Evolutionary conservation across 805 yeast genomes (phyloP), one percentile per base, ranked within the genome.

Genomic region (Metschnikowia gelsemii): DNA sequence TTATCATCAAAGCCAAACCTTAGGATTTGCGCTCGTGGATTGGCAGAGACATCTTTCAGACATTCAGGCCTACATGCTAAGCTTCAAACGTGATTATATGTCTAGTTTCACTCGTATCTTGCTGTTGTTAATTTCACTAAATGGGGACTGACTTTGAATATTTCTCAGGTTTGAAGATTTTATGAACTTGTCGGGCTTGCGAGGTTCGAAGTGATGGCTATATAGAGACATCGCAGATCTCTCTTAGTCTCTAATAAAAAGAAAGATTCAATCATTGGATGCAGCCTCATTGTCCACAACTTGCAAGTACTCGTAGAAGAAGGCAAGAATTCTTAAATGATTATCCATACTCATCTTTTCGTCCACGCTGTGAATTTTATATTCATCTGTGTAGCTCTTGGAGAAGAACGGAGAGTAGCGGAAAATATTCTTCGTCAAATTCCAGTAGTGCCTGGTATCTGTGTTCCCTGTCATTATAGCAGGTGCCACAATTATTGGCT

Each of bases 381-480:
- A 38, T 14, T 52, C 56, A n/a, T 39, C 47, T 22, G 52, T 36
- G 13, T 44, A 30, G 40, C 54, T 48, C 22, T 13, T 22, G 25
- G 45, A 32, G 26, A 43, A 34, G 7, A 44, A 40, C 4, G 72
- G 69, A 7, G 66, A 46, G 52, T 56, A 79, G 51, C 86, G 70
- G 64, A 69, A 80, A 42, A 80, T 78, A 56, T 78, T 70, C 39
- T 62, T 64, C 12, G 82, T 69, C 54, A 80, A 64, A 38, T 68
- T 59, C 81, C 82, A 78, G 58, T 80, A 80, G 50, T 74, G 65
- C 48, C 72, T 70, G 9, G 85, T 79, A 57, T 80, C 86, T 2
- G 86, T 80, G 57, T 80, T 80, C 6, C 78, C 84, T 6, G 82
- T 65, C 64, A 75, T 70, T 18, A 78, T 55, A 13, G 69, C 66